A percentile compares a stretch with the other conserved stretches of the same genome.
Conservation (phyloP, 2,329 filamentous ascomycete species). For the Aspergillus niger region DNA sequence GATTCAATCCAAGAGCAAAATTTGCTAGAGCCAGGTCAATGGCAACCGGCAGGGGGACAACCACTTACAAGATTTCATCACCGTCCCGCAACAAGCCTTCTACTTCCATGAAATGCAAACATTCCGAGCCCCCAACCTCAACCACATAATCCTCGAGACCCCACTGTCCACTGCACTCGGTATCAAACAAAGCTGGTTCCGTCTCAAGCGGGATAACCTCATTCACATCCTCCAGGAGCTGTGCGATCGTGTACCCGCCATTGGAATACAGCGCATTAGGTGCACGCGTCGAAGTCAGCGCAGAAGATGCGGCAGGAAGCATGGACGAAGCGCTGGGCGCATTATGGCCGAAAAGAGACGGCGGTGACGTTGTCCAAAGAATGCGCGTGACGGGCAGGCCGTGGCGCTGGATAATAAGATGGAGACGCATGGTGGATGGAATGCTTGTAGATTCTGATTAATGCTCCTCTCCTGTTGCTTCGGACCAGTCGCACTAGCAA, state of each 20-base stretch:
- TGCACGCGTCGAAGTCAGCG: slow-evolving; percentile 35
- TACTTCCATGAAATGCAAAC: slow-evolving; percentile 79
- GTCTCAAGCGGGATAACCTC: slow-evolving; percentile 79
- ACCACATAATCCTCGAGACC: slow-evolving; percentile 88
- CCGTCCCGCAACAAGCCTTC: slow-evolving; percentile 73
- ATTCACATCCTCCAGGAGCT: slow-evolving; percentile 77
- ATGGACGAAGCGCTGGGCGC: slow-evolving; percentile 20
- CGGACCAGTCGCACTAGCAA: background rate
- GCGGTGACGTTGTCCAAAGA: slow-evolving; percentile 66
- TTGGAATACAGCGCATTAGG: slow-evolving; percentile 42
- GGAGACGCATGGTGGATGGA: slow-evolving; percentile 64
- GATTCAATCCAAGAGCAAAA: background rate
- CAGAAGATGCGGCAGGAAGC: slow-evolving; percentile 34
- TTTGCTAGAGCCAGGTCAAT: background rate
- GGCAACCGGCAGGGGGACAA: background rate
- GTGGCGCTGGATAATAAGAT: slow-evolving; percentile 71
- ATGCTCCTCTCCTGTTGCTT: background rate
- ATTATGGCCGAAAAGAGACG: slow-evolving; percentile 38
- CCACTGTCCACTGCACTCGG: slow-evolving; percentile 60
- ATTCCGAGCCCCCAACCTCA: slow-evolving; percentile 81
- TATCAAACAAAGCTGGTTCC: slow-evolving; percentile 39
- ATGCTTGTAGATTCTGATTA: slow-evolving; percentile 1
- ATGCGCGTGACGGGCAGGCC: slow-evolving; percentile 71
- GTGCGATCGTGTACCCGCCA: slow-evolving; percentile 68
- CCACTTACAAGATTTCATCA: slow-evolving; percentile 74